Base-by-base conservation (phyloP, 225 moss, liverwort and hornwort genomes). In the Takakia lepidozioides region DNA sequence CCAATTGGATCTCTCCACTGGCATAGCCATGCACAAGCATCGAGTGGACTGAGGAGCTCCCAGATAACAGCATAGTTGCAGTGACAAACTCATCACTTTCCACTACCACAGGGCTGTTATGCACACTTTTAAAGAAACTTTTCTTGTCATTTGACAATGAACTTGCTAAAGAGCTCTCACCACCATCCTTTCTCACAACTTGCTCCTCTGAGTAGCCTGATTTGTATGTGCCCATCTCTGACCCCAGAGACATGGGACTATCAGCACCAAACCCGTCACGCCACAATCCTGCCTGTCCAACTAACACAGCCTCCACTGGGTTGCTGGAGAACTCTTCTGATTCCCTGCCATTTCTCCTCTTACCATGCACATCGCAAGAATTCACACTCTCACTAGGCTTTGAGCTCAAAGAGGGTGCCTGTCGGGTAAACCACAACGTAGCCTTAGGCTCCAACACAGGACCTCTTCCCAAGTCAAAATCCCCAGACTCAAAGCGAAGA, bases 21-120 rank as follows among this genome's bases (percentile, higher is more conserved):
- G 40, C 39, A 43, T 25, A 55, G 2, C 55, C 55, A 25, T 55
- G 26, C 40, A 55, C 55, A 42, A 55, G 55, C 40, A 26, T 55
- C 2, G 26, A 55, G 8, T 24, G 55, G 11, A 40, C 40, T 14
- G 42, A 39, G 16, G 27, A 25, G n/a, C 55, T 55, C 25, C 55
- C 55, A 27, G 55, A 55, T 2, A 55, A 23, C 1, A 55, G 40
- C 55, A 55, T 55, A 25, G 55, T 25, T 11, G 55, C 55, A 42
- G 38, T 39, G 25, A 55, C 55, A 55, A 41, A 55, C 10, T 23
- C 26, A 2, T 29, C 30, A 26, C 14, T 25, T 17, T 50, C 49
- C 25, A 50, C 10, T 15, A 50, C 11, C 27, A 8, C 11, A 6
- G 32, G 32, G n/a, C n/a, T n/a, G n/a, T n/a, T n/a, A n/a, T n/a